Evolutionary conservation across 371 early-diverging fungal genomes (phyloP).

Genomic region (Mucor saturninus): DNA sequence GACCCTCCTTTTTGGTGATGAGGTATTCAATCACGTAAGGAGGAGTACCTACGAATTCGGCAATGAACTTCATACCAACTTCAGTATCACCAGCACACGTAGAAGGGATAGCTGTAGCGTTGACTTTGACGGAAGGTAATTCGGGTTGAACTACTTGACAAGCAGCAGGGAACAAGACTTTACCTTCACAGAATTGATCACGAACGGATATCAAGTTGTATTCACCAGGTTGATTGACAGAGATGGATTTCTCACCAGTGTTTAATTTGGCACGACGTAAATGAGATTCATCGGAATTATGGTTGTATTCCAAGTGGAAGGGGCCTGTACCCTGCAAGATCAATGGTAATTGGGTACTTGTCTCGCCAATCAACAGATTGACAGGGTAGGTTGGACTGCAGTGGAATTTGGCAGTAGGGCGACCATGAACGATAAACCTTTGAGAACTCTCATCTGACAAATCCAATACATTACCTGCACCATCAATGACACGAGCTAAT

Average conservation of each 20-base stretch:
- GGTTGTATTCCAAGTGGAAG: conserved; percentile 37
- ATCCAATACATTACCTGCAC: conserved; percentile 48
- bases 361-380: conserved; percentile 41
- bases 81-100: conserved; percentile 52
- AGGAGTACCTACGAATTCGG: conserved; percentile 46
- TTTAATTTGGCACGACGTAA: conserved; percentile 3
- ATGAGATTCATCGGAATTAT: conserved; percentile 1
- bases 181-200: conserved; percentile 46
- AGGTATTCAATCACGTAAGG: conserved; percentile 49
- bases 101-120: conserved; percentile 49
- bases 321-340: conserved; percentile 41
- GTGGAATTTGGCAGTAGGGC: conserved; percentile 41
- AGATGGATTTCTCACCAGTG: conserved; percentile 8
- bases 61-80: conserved; percentile 52
- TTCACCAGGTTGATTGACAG: conserved; percentile 41
- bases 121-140: conserved; percentile 38
- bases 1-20: conserved; percentile 36
- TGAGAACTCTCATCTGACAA: conserved; percentile 11
- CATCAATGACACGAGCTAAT: conserved; percentile 41
- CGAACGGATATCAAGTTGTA: conserved; percentile 40
- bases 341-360: conserved; percentile 35
- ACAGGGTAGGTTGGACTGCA: conserved; percentile 44
- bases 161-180: conserved; percentile 44
- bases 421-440: conserved; percentile 37
- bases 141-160: conserved; percentile 54